Base-by-base conservation (phyloP, 768 basidiomycete species). In the Rhodotorula graminis region DNA sequence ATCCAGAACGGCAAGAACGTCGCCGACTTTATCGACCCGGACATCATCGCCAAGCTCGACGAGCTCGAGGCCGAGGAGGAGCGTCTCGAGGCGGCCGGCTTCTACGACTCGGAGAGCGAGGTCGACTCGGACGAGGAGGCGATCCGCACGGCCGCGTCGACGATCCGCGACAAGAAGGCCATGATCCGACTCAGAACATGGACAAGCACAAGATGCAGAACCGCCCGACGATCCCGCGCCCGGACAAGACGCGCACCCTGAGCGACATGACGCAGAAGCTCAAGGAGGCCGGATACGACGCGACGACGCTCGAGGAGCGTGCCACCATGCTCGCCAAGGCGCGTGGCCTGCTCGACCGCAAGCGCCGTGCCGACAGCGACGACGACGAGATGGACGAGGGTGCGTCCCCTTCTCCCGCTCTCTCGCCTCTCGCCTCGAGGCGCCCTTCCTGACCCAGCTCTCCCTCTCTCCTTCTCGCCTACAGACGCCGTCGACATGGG, bases 1-100 rank as follows among this genome's bases (percentile, higher is more conserved):
- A 91, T 99, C 79, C 88, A 92, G 89, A 88, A 97, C 76, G 96
- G 96, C 83, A 97, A 97, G 86, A 99, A 99, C 83, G 83, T 98
- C 64, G 95, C 94, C 33, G 96, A 99, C 84, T 99, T 99, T 73
- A 91, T 98, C 81, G 95, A 98, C 81, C 90, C 93, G 31, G 96
- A 99, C 79, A 98, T 99, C 72, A 88, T 88, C 29, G 94, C 94
- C 82, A 95, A 93, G 82, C 88, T 99, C 60, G 95, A 97, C 79
- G 95, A 93, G 21, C 87, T 99, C 69, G 95, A 99, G 82, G 87
- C 91, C 27, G 96, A 98, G 80, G 96, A 99, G 81, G 95, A 95
- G 81, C 87, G 86, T 76, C 86, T 99, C n/a, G 85, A 92, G 80
- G 89, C 88, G 1, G 92, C 97, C 81, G 96, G 96, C 8, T 98